Conservation (phyloP, 257 asterid genomes). For the Ilex asprella region DNA sequence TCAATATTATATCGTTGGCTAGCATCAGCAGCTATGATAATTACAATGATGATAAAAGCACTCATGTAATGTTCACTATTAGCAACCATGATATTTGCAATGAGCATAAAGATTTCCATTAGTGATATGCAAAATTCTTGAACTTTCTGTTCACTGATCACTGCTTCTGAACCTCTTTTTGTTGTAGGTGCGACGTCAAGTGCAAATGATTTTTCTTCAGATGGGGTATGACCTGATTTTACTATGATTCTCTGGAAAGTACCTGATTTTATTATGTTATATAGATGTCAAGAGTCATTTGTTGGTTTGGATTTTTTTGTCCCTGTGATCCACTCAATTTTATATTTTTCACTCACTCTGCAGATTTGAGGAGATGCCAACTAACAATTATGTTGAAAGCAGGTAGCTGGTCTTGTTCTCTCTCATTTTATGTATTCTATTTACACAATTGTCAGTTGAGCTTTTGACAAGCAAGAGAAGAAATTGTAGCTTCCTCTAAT, state of each 20-base stretch:
- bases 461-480: not conserved
- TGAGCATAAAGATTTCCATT: too few relatives aligned
- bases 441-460: not conserved
- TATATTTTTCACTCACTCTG: conserved; percentile 17
- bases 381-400: conserved; percentile 93
- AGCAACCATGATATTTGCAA: too few relatives aligned
- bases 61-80: too few relatives aligned
- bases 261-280: not conserved
- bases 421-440: not conserved
- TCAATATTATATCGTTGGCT: too few relatives aligned
- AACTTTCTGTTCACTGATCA: too few relatives aligned
- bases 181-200: conserved; percentile 76
- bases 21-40: too few relatives aligned
- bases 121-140: too few relatives aligned
- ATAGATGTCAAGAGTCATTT: not conserved
- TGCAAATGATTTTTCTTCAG: conserved; percentile 82
- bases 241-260: too few relatives aligned
- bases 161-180: conserved; percentile 6
- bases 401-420: conserved; percentile 34
- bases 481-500: too few relatives aligned
- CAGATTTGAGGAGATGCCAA: conserved; percentile 99
- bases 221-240: conserved; percentile 57
- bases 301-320: not conserved
- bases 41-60: too few relatives aligned
- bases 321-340: conserved; percentile 1